Conservation (phyloP, 1,284 basidiomycete species). For the Trichosporon ovoides region DNA sequence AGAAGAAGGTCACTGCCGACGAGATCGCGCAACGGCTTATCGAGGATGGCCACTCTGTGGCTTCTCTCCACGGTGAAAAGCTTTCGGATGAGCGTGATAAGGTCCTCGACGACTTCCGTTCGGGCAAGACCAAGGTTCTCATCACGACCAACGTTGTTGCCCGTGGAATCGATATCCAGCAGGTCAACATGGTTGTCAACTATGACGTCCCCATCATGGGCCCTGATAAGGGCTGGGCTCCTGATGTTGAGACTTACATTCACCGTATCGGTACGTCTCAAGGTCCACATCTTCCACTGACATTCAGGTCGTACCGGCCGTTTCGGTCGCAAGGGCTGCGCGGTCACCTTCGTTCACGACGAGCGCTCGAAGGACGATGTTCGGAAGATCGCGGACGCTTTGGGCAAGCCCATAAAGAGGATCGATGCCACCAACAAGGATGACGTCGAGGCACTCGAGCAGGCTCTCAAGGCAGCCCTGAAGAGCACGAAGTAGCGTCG, state of each 20-base stretch:
- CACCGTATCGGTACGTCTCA: conserved; percentile 84
- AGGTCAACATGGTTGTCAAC: conserved; percentile 99
- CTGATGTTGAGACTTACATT: conserved; percentile 95
- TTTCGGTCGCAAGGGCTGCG: conserved; percentile 89
- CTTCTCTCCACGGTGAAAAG: conserved; percentile 92
- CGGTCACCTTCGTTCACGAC: conserved; percentile 95
- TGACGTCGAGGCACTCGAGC: conserved; percentile 45
- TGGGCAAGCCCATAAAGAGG: conserved; percentile 55
- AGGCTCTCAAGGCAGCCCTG: conserved; percentile 32
- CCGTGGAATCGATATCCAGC: conserved; percentile 95
- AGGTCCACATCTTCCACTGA: neutral
- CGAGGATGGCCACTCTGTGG: conserved; percentile 90
- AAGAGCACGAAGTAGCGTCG: conserved; percentile 18
- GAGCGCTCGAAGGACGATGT: conserved; percentile 76
- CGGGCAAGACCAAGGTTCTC: conserved; percentile 92
- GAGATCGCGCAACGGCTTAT: conserved; percentile 86
- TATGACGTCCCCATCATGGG: conserved; percentile 87
- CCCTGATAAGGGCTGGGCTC: conserved; percentile 49
- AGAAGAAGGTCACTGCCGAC: conserved; percentile 89
- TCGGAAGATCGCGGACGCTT: conserved; percentile 70
- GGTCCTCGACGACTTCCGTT: conserved; percentile 91
- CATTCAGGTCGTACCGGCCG: conserved; percentile 75
- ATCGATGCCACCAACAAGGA: conserved; percentile 33
- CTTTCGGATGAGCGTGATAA: conserved; percentile 80
- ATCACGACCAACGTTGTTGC: conserved; percentile 99